A percentile compares a stretch with the other conserved stretches of the same genome.
Evolutionary conservation across 306 rosid species (phyloP).

Genomic region (Vigna trinervia): DNA sequence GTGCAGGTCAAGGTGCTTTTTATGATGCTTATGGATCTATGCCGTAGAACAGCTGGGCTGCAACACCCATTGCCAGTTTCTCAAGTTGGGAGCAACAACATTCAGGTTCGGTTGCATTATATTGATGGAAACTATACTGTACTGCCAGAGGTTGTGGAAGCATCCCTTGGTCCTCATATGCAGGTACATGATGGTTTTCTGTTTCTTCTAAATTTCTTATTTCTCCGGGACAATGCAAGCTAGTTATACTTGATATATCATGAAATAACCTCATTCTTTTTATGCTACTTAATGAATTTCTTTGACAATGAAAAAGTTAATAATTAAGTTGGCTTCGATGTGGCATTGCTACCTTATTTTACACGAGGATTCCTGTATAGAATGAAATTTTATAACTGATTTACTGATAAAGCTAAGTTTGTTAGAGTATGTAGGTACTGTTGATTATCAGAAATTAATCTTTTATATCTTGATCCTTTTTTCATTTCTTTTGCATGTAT

Average conservation of each 20-base stretch:
- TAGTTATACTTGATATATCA: constrained; percentile 33
- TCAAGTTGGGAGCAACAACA: constrained; percentile 89
- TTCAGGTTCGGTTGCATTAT: constrained; percentile 96
- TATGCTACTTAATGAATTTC: constrained; percentile 9
- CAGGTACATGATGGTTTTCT: constrained; percentile 63
- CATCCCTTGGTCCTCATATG: constrained; percentile 99
- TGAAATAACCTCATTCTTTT: constrained; percentile 26
- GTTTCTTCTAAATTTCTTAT: constrained; percentile 10
- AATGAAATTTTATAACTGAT: constrained; percentile 27
- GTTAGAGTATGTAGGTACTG: constrained; percentile 16
- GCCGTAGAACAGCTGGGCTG: constrained; percentile 80
- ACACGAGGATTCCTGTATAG: not conserved
- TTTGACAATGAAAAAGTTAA: constrained; percentile 9
- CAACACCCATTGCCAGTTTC: constrained; percentile 92
- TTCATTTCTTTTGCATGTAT: not conserved
- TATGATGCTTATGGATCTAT: constrained; percentile 94
- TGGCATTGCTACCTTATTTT: constrained; percentile 28
- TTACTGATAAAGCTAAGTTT: constrained; percentile 20
- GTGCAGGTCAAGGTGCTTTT: constrained; percentile 93
- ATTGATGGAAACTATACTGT: constrained; percentile 98
- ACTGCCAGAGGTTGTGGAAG: constrained; percentile 98
- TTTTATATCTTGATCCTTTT: constrained; percentile 13
- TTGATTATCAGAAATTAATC: constrained; percentile 17
- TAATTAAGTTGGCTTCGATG: constrained; percentile 19
- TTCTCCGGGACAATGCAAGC: constrained; percentile 21